A percentile compares a stretch with the other conserved stretches of the same genome.
Conservation (phyloP, 2,329 filamentous ascomycete species). For the Ciborinia camelliae region DNA sequence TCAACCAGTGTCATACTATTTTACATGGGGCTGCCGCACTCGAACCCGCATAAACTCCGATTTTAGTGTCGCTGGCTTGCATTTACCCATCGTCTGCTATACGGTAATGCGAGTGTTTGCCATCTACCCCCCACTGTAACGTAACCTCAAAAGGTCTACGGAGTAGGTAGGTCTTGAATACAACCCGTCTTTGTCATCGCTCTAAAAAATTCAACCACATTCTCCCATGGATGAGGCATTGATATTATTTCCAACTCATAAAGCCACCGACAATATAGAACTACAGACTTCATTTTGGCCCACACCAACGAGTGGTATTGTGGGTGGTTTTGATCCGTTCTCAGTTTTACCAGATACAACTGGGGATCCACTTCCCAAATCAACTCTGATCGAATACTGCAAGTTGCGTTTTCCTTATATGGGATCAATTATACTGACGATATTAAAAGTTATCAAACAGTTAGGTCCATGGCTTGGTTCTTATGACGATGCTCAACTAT, state of each 20-base stretch:
- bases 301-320: background rate
- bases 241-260: background rate
- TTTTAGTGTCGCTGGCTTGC: constrained; percentile 9
- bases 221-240: background rate
- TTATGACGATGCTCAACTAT: constrained; percentile 20
- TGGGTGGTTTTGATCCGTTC: constrained; percentile 12
- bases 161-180: background rate
- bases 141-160: background rate
- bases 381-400: constrained; percentile 15
- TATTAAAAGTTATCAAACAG: constrained; percentile 20
- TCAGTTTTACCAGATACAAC: constrained; percentile 8
- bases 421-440: background rate
- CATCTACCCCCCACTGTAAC: background rate
- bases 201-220: background rate
- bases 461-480: constrained; percentile 25
- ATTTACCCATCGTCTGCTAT: background rate
- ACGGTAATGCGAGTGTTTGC: too few relatives aligned
- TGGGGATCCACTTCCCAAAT: constrained; percentile 12
- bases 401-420: background rate
- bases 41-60: constrained; percentile 12
- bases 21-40: background rate
- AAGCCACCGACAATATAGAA: background rate
- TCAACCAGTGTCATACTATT: background rate
- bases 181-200: background rate
- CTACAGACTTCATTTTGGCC: background rate